Conservation (phyloP, 176 grass and related monocot genomes). For the Panicum miliaceum region DNA sequence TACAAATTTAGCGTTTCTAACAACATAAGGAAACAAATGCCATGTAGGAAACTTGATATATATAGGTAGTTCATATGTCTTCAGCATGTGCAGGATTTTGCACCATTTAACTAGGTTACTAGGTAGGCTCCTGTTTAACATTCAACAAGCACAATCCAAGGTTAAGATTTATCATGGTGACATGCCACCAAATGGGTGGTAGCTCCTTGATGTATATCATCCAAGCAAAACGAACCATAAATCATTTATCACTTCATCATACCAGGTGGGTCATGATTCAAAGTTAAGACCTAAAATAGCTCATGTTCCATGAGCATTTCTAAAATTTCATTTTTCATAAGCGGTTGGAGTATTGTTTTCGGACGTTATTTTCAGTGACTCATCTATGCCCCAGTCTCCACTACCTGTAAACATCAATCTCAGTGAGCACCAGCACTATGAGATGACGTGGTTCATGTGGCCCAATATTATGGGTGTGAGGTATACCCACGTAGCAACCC, state of each 20-base stretch:
- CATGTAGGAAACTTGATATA: neutral
- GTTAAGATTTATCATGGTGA: slow-evolving; percentile 11
- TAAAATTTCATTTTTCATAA: slow-evolving; percentile 4
- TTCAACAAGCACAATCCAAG: slow-evolving; percentile 10
- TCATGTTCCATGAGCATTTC: neutral
- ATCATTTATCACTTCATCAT: neutral
- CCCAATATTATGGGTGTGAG: slow-evolving; percentile 8
- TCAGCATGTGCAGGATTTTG: neutral
- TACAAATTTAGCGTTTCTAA: neutral
- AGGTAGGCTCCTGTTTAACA: slow-evolving; percentile 24
- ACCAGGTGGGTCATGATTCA: neutral
- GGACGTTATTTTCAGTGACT: slow-evolving; percentile 40
- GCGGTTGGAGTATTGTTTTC: neutral
- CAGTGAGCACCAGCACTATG: slow-evolving; percentile 1
- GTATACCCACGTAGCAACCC: slow-evolving; percentile 26
- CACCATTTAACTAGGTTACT: neutral
- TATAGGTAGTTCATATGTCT: neutral
- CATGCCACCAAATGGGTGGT: slow-evolving; percentile 22
- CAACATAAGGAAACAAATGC: neutral
- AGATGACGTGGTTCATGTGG: slow-evolving; percentile 13
- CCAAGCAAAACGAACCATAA: slow-evolving; percentile 6
- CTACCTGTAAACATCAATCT: slow-evolving; percentile 16
- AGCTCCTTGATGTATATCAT: slow-evolving; percentile 2
- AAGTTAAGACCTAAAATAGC: neutral
- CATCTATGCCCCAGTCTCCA: slow-evolving; percentile 36